These are phyloP conservation scores for Trichoderma virens DNA, from an alignment of 495 filamentous ascomycete species.

Conservation along the genomic window DNA sequence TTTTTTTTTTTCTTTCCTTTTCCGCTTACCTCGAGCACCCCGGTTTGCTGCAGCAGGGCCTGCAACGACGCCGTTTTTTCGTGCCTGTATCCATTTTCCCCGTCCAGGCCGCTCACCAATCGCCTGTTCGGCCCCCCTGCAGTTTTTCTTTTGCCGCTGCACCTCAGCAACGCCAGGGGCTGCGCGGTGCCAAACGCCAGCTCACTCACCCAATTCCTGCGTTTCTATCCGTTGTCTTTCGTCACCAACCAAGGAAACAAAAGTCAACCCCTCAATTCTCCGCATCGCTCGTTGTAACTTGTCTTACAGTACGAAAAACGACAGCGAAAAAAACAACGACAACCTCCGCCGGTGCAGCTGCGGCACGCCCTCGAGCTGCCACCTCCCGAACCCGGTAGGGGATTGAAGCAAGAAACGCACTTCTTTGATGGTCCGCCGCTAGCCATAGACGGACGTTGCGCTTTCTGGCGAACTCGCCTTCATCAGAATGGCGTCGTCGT, in stretches of 20 bases:
- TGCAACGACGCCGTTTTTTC: constrained; percentile 1
- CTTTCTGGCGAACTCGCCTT: background rate
- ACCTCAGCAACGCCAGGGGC: background rate
- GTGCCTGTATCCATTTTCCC: background rate
- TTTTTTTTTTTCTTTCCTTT: background rate
- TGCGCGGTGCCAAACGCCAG: background rate
- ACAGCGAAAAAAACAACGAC: background rate
- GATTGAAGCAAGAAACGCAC: background rate
- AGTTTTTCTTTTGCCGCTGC: background rate
- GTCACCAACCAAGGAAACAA: background rate
- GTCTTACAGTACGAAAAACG: background rate
- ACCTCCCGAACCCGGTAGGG: background rate
- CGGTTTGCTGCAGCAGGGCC: constrained; percentile 3
- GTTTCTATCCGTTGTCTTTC: background rate
- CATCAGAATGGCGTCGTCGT: constrained; percentile 21
- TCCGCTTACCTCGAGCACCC: background rate
- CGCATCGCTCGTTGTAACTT: background rate
- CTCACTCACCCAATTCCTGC: background rate
- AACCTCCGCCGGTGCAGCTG: background rate
- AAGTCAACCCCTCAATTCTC: background rate
- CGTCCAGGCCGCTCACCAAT: background rate
- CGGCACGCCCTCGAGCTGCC: background rate
- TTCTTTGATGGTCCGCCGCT: background rate
- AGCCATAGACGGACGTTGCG: background rate
- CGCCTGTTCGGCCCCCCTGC: background rate